Base-by-base conservation (phyloP, 192 early-diverging fungal species). In the Endogone sp. region DNA sequence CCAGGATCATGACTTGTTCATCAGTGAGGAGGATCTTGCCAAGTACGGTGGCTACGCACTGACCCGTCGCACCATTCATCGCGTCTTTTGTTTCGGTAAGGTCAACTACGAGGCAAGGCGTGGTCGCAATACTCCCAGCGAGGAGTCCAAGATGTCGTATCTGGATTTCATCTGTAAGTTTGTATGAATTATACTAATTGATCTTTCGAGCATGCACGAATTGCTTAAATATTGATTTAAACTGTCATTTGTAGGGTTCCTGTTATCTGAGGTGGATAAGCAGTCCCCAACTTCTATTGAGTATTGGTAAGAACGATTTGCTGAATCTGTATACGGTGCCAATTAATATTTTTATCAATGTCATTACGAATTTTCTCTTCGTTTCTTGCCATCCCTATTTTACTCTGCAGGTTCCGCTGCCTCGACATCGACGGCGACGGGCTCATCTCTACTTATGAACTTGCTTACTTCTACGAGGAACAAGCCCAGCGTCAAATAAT, bases 381-480 rank as follows among this genome's bases (percentile, higher is more conserved):
- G 22, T 22, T 21, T 10, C 24, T 60, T 22, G 21, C 4, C 27
- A 60, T 16, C 24, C 64, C 13, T 57, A 30, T 24, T 56, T 32
- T 8, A 60, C 22, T 54, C 20, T 90, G 90, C 79, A 96, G 95
- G 95, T 98, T 98, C 82, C 85, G 93, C 64, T 94, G 92, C 67
- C 82, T 98, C 75, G 96, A 98, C 73, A 72, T 89, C 16, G 95
- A 98, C 73, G 91, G 90, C 9, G 94, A 97, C 74, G 96, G 96
- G 16, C 70, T 90, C 2, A 76, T 98, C 16, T 86, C 89, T 24
- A 82, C 91, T n/a, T 91, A 92, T 70, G 96, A 98, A 73, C 74
- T 98, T 3, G 81, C 88, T 56, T 83, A 90, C 62, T 93, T 96
- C 71, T 98, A 86, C 75, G 87, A 91, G 56, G 93, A 98, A 73